Base-by-base conservation (phyloP, 768 basidiomycete species). In the Dictyophora rubrovolvata region DNA sequence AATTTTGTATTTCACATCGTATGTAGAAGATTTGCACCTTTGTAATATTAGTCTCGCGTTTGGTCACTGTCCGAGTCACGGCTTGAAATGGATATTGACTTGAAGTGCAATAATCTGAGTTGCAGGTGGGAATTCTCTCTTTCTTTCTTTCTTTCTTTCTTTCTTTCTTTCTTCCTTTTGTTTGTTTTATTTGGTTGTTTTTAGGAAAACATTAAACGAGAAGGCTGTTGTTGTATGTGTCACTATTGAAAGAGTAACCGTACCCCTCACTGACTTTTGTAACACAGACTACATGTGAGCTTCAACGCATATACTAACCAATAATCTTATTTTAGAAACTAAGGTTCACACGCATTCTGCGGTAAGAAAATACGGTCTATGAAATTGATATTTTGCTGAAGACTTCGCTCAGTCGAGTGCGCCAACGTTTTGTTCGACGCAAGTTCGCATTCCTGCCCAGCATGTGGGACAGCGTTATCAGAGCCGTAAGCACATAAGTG, bases 301-400 rank as follows among this genome's bases (percentile, higher is more conserved):
- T 48, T 22, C 42, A 54, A 60, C 35, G 17, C n/a, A 50, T 60
- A 53, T 28, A 28, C 28, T 7, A 7, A 28, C 28, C 7, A 28
- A 28, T 28, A 3, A 28, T 3, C 28, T 42, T 63, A 37, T 37
- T 56, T 36, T 36, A 36, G 52, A 50, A 28, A 10, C 9, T 23
- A 20, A 89, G 89, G 89, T 72, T 89, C 89, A 57, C 89, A 90
- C 74, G 89, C 91, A 70, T 91, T 91, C 68, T 91, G 89, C 68
- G 77, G 89, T 86, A 70, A 65, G 68, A 48, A 55, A 4, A 2
- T n/a, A 42, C 11, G 18, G 48, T 11, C 14, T 20, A 36, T 52
- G 37, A 22, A 23, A 9, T 23, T 34, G 46, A 53, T 42, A 47
- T 36, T 37, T 36, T 49, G 10, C 63, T 18, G 47, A 28, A 35